A percentile compares a stretch with the other conserved stretches of the same genome.
phyloP scores from a whole-genome alignment of 23 red algal species.

The Agarophyton chilense region DNA sequence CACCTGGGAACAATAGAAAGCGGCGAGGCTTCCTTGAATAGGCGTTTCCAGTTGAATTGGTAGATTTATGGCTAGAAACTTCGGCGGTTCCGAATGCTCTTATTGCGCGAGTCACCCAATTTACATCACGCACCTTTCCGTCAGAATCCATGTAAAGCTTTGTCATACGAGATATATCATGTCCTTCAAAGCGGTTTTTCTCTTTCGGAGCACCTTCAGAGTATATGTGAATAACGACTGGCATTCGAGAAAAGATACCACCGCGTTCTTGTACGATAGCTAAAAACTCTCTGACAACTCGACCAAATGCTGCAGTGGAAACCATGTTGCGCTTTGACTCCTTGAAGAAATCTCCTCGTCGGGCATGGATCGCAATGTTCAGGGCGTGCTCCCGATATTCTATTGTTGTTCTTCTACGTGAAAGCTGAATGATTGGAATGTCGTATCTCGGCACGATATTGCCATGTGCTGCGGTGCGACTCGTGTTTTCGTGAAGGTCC shows the following conservation, averaged over 20 bases:
- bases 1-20: slow-evolving; percentile 4
- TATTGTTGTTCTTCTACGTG: not conserved
- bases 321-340: slow-evolving; percentile 36
- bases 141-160: slow-evolving; percentile 34
- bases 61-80: not conserved
- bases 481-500: not conserved
- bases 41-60: not conserved
- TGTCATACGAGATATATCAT: slow-evolving; percentile 38
- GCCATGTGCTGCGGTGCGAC: not conserved
- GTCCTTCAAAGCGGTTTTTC: not conserved
- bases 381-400: slow-evolving; percentile 24
- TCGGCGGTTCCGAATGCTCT: not conserved
- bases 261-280: slow-evolving; percentile 24
- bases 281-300: slow-evolving; percentile 16
- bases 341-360: slow-evolving; percentile 58
- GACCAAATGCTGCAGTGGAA: slow-evolving; percentile 18
- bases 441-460: not conserved
- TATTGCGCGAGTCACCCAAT: slow-evolving; percentile 26
- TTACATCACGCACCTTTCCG: slow-evolving; percentile 11
- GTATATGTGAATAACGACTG: slow-evolving; percentile 37
- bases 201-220: slow-evolving; percentile 38
- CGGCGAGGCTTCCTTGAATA: not conserved
- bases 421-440: slow-evolving; percentile 5
- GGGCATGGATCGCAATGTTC: slow-evolving; percentile 55
- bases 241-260: slow-evolving; percentile 52